A percentile compares a stretch with the other conserved stretches of the same genome.
These are phyloP conservation scores for Microbotryomycetes sp. DNA, from an alignment of 1,284 basidiomycete species.

Conservation along the genomic window DNA sequence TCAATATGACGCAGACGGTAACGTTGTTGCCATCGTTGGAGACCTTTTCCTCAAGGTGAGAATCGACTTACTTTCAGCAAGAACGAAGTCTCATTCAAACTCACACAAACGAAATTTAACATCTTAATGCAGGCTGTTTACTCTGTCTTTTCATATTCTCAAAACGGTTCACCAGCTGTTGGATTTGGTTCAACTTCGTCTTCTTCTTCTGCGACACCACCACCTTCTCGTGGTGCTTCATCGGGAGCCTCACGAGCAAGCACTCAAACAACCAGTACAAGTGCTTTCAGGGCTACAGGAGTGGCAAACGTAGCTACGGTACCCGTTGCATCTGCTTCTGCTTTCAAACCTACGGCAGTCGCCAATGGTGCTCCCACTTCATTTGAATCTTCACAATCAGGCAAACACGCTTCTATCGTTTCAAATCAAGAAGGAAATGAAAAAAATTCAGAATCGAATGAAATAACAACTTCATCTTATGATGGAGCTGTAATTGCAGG, in stretches of 20 bases:
- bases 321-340: background rate
- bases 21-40: conserved; percentile 34
- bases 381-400: background rate
- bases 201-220: background rate
- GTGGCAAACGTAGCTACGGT: background rate
- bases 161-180: conserved; percentile 28
- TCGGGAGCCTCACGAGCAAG: background rate
- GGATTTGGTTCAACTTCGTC: conserved; percentile 13
- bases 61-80: background rate
- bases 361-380: background rate
- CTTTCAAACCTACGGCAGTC: background rate
- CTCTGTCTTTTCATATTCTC: conserved; percentile 30
- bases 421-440: background rate
- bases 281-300: background rate
- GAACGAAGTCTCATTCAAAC: conserved; percentile 9
- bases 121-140: conserved; percentile 13
- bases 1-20: conserved; percentile 32
- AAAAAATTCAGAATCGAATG: background rate
- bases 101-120: background rate
- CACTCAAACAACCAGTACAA: background rate
- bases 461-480: too few relatives aligned
- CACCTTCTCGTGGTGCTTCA: background rate
- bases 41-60: conserved; percentile 28
- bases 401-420: background rate
- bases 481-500: background rate